phyloP scores from a whole-genome alignment of 1,284 basidiomycete genomes.

The Pterulicium gracile region DNA sequence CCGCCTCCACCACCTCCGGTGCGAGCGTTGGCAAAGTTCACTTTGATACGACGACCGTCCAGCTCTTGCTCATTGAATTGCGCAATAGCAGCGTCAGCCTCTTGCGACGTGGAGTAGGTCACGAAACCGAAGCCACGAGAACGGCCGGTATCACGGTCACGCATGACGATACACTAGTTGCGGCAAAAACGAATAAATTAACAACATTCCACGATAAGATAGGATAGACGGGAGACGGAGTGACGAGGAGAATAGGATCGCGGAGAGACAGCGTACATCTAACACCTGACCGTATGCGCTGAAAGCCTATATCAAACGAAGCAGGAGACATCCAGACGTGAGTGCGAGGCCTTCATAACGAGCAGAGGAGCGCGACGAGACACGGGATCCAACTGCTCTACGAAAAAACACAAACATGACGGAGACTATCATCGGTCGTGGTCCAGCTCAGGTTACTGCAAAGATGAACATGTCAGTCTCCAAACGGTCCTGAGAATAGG shows the following conservation, averaged over 20 bases:
- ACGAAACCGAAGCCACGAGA: conserved; percentile 97
- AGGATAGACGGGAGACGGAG: conserved; percentile 15
- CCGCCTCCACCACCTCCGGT: conserved; percentile 39
- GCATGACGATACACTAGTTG: conserved; percentile 88
- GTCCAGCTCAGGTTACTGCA: conserved; percentile 88
- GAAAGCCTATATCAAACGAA: conserved; percentile 62
- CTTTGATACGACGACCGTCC: conserved; percentile 87
- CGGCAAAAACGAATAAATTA: conserved; percentile 10
- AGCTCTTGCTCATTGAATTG: conserved; percentile 87
- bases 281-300: conserved; percentile 52
- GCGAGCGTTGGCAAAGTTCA: conserved; percentile 90
- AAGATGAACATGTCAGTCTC: no score
- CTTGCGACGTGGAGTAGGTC: conserved; percentile 50
- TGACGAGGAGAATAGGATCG: conserved; percentile 19
- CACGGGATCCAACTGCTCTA: conserved; percentile 24
- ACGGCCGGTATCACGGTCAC: conserved; percentile 93
- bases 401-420: conserved; percentile 62
- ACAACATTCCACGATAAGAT: conserved; percentile 7
- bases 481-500: no score
- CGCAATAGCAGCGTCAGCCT: conserved; percentile 76
- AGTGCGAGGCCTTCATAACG: conserved; percentile 6
- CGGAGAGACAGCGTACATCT: conserved; percentile 51
- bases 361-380: conserved; percentile 16
- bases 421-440: conserved; percentile 84
- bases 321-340: conserved; percentile 21